Conservation (phyloP, 2,329 filamentous ascomycete genomes). For the Ceratocystis papillata region DNA sequence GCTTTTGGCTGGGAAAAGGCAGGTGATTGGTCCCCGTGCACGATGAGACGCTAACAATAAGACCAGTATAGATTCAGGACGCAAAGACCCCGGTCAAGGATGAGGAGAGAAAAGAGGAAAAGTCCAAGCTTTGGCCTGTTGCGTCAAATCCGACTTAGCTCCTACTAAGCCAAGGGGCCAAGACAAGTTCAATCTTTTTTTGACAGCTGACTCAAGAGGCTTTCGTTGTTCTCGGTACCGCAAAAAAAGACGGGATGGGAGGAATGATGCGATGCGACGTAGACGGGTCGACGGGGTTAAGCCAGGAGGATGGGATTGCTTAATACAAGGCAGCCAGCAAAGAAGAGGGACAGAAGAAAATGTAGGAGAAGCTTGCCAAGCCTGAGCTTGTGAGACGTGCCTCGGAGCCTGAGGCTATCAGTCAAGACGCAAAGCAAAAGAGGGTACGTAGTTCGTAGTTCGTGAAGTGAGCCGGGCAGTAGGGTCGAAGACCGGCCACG, state of each 20-base stretch:
- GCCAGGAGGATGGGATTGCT: background rate
- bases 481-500: conserved; percentile 1
- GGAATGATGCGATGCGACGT: background rate
- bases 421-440: too few species aligned
- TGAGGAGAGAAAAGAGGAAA: background rate
- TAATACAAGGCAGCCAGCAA: too few species aligned
- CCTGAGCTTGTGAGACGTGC: background rate
- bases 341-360: background rate
- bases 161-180: conserved; percentile 3
- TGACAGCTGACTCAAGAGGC: background rate
- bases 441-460: background rate
- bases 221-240: background rate
- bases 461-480: background rate
- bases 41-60: background rate
- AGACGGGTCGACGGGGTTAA: background rate
- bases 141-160: conserved; percentile 4
- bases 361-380: background rate
- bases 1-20: background rate
- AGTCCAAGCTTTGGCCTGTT: conserved; percentile 2
- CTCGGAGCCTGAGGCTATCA: background rate
- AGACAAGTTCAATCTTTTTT: background rate
- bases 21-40: conserved; percentile 5
- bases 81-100: conserved; percentile 7
- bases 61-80: background rate
- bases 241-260: background rate